Evolutionary conservation across 768 basidiomycete species (phyloP).

Genomic region (Gymnopilus junonius): DNA sequence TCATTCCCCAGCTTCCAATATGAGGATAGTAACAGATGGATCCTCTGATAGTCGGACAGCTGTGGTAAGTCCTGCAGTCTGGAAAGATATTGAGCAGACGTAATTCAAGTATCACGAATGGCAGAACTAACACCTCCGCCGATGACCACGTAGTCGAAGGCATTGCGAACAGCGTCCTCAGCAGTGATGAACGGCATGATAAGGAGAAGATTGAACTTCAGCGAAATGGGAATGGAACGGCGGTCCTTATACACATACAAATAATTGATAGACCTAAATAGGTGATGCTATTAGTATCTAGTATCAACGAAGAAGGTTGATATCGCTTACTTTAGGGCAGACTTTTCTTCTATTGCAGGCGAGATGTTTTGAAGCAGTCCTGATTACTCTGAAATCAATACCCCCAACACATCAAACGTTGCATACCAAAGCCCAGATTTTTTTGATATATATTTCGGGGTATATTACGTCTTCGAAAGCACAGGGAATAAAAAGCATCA

Average conservation of each 20-base stretch:
- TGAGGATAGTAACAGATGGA: constrained; percentile 1
- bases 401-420: too few species aligned
- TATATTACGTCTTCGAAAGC: background rate
- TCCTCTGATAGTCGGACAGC: constrained; percentile 11
- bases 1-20: background rate
- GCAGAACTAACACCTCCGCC: constrained; percentile 5
- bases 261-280: background rate
- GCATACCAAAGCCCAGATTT: too few species aligned
- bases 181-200: constrained; percentile 9
- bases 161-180: background rate
- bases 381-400: too few species aligned
- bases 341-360: too few species aligned
- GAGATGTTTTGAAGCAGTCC: too few species aligned
- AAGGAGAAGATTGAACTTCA: background rate
- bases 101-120: too few species aligned
- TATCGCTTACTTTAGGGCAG: background rate
- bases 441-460: too few species aligned
- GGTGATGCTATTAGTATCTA: background rate
- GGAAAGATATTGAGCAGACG: background rate
- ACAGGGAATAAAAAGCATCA: background rate
- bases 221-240: background rate
- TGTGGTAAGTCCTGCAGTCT: constrained; percentile 5
- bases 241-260: background rate
- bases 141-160: constrained; percentile 8
- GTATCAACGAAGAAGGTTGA: too few species aligned